phyloP scores from a whole-genome alignment of 768 basidiomycete species.

The Lactarius trivialis region DNA sequence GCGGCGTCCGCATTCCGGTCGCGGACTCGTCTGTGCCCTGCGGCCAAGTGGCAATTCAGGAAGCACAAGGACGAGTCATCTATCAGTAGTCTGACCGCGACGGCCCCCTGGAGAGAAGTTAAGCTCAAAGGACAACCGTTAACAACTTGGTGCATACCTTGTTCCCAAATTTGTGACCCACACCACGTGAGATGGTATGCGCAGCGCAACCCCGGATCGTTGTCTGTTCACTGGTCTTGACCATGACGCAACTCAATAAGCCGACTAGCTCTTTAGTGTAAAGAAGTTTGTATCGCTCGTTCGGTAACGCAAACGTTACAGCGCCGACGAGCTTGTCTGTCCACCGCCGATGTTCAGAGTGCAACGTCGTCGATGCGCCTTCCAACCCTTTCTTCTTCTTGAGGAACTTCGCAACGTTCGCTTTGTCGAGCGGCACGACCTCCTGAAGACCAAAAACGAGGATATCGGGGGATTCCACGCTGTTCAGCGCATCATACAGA shows the following conservation, averaged over 20 bases:
- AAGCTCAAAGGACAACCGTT: background rate
- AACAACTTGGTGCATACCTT: conserved; percentile 52
- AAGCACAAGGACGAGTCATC: conserved; percentile 93
- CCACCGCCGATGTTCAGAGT: conserved; percentile 84
- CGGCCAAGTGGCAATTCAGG: conserved; percentile 96
- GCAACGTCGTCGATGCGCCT: conserved; percentile 74
- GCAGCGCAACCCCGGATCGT: conserved; percentile 62
- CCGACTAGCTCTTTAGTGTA: conserved; percentile 90
- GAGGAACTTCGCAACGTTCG: conserved; percentile 88
- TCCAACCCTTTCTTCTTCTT: conserved; percentile 60
- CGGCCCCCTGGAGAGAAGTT: conserved; percentile 60
- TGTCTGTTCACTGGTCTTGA: conserved; percentile 58
- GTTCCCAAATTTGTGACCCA: conserved; percentile 91
- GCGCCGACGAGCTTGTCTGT: conserved; percentile 69
- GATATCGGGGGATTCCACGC: conserved; percentile 75
- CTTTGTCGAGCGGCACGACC: conserved; percentile 91
- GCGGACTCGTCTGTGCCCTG: conserved; percentile 78
- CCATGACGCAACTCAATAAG: conserved; percentile 70
- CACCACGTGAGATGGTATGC: conserved; percentile 85
- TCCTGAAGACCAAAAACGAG: conserved; percentile 95
- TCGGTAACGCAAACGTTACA: conserved; percentile 64
- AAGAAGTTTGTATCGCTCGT: conserved; percentile 68
- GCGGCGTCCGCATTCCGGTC: conserved; percentile 84
- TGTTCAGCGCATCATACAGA: conserved; percentile 67
- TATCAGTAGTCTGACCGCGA: conserved; percentile 81